Conservation (phyloP, 345 rosid species). For the Limnanthes douglasii region DNA sequence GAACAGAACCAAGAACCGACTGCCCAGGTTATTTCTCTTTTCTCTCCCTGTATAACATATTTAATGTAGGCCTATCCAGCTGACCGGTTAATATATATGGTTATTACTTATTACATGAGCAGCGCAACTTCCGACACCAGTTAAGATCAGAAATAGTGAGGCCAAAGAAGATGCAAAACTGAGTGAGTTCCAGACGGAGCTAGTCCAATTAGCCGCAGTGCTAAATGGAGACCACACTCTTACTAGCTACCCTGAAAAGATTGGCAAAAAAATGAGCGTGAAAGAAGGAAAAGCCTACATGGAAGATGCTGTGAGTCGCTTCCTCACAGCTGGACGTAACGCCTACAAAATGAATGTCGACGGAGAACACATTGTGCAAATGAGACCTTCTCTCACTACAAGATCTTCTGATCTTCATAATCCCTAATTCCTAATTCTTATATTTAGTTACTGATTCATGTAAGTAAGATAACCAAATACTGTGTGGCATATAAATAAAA, state of each 20-base stretch:
- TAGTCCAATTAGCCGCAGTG: constrained; percentile 70
- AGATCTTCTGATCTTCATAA: constrained; percentile 31
- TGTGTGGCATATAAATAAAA: no score
- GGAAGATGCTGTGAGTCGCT: constrained; percentile 72
- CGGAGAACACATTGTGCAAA: constrained; percentile 54
- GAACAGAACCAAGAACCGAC: constrained; percentile 63
- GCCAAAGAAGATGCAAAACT: constrained; percentile 50
- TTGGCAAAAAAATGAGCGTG: constrained; percentile 56
- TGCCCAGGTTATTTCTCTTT: constrained; percentile 34
- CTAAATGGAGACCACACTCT: constrained; percentile 49
- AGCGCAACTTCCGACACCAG: constrained; percentile 43
- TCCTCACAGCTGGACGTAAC: constrained; percentile 41
- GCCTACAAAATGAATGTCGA: constrained; percentile 76
- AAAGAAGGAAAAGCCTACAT: constrained; percentile 63
- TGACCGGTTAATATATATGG: no score
- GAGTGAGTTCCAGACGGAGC: constrained; percentile 75
- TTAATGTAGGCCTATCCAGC: not conserved
- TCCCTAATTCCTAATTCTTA: no score
- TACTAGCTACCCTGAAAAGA: constrained; percentile 27
- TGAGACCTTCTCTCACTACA: constrained; percentile 77
- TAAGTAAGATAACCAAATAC: no score
- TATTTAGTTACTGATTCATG: no score
- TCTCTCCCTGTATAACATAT: not conserved
- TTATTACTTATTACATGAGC: not conserved
- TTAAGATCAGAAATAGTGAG: constrained; percentile 37